phyloP scores from a whole-genome alignment of 495 filamentous ascomycete species.

The Evernia prunastri region DNA sequence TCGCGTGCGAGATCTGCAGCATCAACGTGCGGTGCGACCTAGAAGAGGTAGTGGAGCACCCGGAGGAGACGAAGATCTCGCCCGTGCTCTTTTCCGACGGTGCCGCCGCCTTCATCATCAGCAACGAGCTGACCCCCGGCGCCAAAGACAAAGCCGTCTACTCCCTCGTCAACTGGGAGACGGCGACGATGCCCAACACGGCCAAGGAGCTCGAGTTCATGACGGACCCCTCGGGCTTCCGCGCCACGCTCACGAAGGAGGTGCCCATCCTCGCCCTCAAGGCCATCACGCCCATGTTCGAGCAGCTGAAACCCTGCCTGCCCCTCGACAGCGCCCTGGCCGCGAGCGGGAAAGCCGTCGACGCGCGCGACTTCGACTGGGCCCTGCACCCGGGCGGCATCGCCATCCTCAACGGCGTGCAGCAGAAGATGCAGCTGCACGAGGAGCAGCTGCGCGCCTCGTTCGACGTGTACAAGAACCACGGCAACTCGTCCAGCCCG shows the following conservation, averaged over 20 bases:
- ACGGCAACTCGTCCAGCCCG: conserved; percentile 13
- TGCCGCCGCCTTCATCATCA: conserved; percentile 49
- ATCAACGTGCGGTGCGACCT: conserved; percentile 41
- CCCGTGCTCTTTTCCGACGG: conserved; percentile 56
- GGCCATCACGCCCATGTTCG: conserved; percentile 16
- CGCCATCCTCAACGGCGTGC: conserved; percentile 6
- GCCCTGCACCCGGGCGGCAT: conserved; percentile 12
- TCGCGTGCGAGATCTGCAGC: conserved; percentile 53
- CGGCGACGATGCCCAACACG: conserved; percentile 1
- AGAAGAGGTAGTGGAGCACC: conserved; percentile 42
- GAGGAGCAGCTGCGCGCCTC: conserved; percentile 13
- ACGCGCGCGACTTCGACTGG: conserved; percentile 11
- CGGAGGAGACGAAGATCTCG: conserved; percentile 48
- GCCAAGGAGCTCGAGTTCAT: conserved; percentile 1
- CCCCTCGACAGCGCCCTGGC: conserved; percentile 2
- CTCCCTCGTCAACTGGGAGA: conserved; percentile 13
- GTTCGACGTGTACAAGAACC: conserved; percentile 3
- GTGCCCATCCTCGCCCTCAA: conserved; percentile 8
- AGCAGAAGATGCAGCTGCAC: background rate
- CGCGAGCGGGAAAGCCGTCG: background rate
- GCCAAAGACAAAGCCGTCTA: conserved; percentile 14
- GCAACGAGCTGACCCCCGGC: conserved; percentile 37
- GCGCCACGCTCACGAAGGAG: conserved; percentile 7
- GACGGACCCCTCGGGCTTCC: conserved; percentile 7
- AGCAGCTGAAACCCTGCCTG: conserved; percentile 1